Base-by-base conservation (phyloP, 768 basidiomycete species). In the Mycena indigotica region DNA sequence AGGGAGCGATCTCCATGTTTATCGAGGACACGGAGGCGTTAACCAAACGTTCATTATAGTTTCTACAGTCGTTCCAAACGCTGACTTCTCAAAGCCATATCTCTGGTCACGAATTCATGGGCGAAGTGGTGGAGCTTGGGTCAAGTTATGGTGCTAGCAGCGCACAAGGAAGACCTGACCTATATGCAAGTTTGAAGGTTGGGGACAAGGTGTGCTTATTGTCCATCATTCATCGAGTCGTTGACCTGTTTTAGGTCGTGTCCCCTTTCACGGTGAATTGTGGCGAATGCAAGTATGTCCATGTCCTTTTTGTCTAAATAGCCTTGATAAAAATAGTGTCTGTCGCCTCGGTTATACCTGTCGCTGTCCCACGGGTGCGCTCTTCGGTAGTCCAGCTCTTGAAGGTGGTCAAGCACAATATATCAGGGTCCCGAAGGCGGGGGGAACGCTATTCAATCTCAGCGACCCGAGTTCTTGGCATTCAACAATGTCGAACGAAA, bases 231-330 rank as follows among this genome's bases (percentile, higher is more conserved):
- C n/a, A n/a, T 54, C 4, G 38, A 41, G 19, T 13, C 30, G 26
- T n/a, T 16, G 10, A 21, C 10, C 15, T n/a, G n/a, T n/a, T 40
- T 3, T 30, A 63, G 61, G 87, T 93, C 15, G 84, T 93, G 23
- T 85, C 89, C 1, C 88, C 91, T 2, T 93, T 92, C 71, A 89
- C 89, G 0, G 79, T 82, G n/a, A 89, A 84, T 49, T 93, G 91
- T 62, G 87, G 86, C n/a, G 89, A 92, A 67, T 93, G 91, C 80
- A 83, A 86, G 90, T 93, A 58, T 66, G 85, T 79, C 10, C 15
- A 39, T 23, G 29, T 40, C 10, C 24, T 15, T 17, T 10, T 28
- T 17, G 32, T 24, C 8, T 19, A 15, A 21, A 28, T n/a, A 3
- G 39, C 46, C 16, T 38, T 23, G n/a, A 57, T 30, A 23, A 25